Conservation (phyloP, 108 stramenopile genomes). For the Stephanodiscus minutulus region DNA sequence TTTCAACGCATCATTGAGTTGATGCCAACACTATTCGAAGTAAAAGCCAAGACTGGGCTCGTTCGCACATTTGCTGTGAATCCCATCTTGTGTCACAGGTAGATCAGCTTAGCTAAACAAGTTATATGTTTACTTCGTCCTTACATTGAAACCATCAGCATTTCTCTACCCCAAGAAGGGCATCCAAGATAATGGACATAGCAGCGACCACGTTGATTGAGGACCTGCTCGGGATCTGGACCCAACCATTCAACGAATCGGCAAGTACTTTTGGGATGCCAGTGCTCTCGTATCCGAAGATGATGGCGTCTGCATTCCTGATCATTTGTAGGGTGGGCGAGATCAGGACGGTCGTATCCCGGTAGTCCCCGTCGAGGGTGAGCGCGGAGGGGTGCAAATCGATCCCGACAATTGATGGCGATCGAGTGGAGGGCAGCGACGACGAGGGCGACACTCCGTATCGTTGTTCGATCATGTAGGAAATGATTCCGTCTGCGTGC, state of each 20-base stretch:
- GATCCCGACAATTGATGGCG: slow-evolving; percentile 23
- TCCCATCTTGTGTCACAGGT: too few species aligned
- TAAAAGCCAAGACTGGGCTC: slow-evolving; percentile 3
- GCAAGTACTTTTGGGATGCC: slow-evolving; percentile 39
- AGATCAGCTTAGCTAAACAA: background rate
- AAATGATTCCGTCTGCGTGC: slow-evolving; percentile 11
- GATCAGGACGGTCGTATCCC: background rate
- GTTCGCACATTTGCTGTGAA: too few species aligned
- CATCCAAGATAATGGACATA: slow-evolving; percentile 51
- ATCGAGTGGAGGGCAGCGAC: background rate
- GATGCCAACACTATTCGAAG: slow-evolving; percentile 62
- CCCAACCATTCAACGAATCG: slow-evolving; percentile 23
- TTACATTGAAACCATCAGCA: slow-evolving; percentile 1
- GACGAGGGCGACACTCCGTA: background rate
- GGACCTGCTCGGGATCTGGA: slow-evolving; percentile 48
- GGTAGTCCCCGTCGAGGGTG: slow-evolving; percentile 34
- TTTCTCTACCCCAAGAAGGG: background rate
- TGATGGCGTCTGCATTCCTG: slow-evolving; percentile 16
- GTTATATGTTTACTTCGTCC: background rate
- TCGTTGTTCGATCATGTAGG: background rate
- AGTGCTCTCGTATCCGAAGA: slow-evolving; percentile 51
- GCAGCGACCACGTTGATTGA: slow-evolving; percentile 54
- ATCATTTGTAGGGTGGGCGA: slow-evolving; percentile 23
- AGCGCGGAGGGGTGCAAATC: slow-evolving; percentile 48
- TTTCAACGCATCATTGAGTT: slow-evolving; percentile 64